Conservation (phyloP, 2,329 filamentous ascomycete genomes). For the Colletotrichum destructivum region DNA sequence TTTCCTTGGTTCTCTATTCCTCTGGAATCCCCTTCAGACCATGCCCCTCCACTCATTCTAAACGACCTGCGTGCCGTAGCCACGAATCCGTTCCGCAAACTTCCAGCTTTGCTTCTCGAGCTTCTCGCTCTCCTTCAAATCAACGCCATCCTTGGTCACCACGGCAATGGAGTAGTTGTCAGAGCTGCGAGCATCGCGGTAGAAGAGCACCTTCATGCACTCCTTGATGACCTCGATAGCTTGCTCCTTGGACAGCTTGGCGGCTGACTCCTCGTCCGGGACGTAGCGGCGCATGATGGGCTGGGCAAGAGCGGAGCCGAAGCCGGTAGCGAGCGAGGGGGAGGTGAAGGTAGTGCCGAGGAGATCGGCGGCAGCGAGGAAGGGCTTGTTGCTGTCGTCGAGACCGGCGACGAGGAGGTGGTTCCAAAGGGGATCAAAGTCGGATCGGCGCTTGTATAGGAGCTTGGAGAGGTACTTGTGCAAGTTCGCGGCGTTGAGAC, state of each 20-base stretch:
- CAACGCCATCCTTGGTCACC: slow-evolving; percentile 89
- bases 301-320: slow-evolving; percentile 92
- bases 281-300: slow-evolving; percentile 89
- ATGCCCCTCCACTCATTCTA: slow-evolving; percentile 49
- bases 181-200: slow-evolving; percentile 93
- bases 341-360: slow-evolving; percentile 92
- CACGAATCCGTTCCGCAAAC: slow-evolving; percentile 94
- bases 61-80: slow-evolving; percentile 89
- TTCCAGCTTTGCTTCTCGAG: slow-evolving; percentile 98
- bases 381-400: slow-evolving; percentile 84
- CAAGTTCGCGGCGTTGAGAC: slow-evolving; percentile 91
- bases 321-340: slow-evolving; percentile 92
- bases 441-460: slow-evolving; percentile 93
- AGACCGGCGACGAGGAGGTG: slow-evolving; percentile 92
- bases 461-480: slow-evolving; percentile 98
- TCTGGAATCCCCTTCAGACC: background rate
- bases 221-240: slow-evolving; percentile 88
- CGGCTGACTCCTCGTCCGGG: slow-evolving; percentile 85
- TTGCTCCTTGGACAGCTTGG: slow-evolving; percentile 80
- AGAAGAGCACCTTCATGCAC: slow-evolving; percentile 99
- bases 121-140: slow-evolving; percentile 87
- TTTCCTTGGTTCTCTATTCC: slow-evolving; percentile 16
- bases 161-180: slow-evolving; percentile 94
- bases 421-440: slow-evolving; percentile 99
- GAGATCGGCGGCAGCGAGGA: slow-evolving; percentile 92